Evolutionary conservation across 805 yeast species (phyloP).

Genomic region (Starmerella scarabaei): DNA sequence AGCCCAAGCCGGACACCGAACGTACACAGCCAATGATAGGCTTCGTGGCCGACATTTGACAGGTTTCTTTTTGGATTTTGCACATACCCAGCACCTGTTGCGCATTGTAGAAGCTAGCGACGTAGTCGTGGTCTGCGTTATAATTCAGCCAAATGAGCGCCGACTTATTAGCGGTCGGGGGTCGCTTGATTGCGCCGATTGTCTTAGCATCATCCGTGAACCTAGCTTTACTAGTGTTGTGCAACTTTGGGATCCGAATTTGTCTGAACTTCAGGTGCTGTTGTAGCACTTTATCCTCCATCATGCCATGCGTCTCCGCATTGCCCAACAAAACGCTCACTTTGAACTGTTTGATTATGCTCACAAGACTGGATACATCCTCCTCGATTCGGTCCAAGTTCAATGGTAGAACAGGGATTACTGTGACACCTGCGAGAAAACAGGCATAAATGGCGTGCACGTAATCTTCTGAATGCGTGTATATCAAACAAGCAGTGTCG

Average conservation of each 20-base stretch:
- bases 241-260: constrained; percentile 36
- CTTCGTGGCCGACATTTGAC: constrained; percentile 58
- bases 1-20: constrained; percentile 75
- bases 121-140: constrained; percentile 57
- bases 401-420: constrained; percentile 63
- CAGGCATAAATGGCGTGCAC: constrained; percentile 78
- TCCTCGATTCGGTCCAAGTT: constrained; percentile 55
- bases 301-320: constrained; percentile 52
- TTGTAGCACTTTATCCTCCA: constrained; percentile 56
- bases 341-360: constrained; percentile 55
- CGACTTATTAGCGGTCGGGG: constrained; percentile 16
- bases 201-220: constrained; percentile 24
- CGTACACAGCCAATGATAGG: constrained; percentile 79
- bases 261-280: constrained; percentile 42
- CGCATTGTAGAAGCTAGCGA: constrained; percentile 46
- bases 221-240: constrained; percentile 53
- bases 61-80: constrained; percentile 81
- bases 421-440: constrained; percentile 62
- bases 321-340: constrained; percentile 65
- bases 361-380: constrained; percentile 55
- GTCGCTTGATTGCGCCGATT: constrained; percentile 19
- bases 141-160: constrained; percentile 57
- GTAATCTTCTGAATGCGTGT: constrained; percentile 77
- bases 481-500: constrained; percentile 64
- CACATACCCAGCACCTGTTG: constrained; percentile 60